Evolutionary conservation across 345 rosid species (phyloP), one percentile per base, ranked within the genome.

Genomic region (Camelina sativa): DNA sequence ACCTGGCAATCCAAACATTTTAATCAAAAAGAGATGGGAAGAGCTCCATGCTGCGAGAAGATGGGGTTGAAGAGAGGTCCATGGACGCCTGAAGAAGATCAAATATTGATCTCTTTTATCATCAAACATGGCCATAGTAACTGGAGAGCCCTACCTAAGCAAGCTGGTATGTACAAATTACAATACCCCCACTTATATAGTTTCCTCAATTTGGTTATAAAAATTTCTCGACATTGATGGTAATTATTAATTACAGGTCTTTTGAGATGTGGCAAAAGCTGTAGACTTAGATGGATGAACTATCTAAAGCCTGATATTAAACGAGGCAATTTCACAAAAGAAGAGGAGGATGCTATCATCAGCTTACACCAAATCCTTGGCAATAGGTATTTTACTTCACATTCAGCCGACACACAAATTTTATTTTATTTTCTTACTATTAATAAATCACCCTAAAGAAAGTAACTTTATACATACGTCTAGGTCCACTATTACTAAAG

Each of bases 11-110:
- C 54, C 28, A 22, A 61, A 47, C 46, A 50, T 41, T 41, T 25
- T 46, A 17, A 62, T 69, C 58, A n/a, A 20, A 20, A 58, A 58
- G 30, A 82, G 54, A 93, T 91, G 98, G 98, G 62, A 74, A 86
- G 98, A 81, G 91, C 92, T 83, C 98, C 97, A 66, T 91, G 97
- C 71, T 91, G 98, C 59, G 91, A 88, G 74, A 86, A 91, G 80
- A 82, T 77, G 87, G 96, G 98, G 5, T 47, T 89, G 81, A 93
- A 89, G 72, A 89, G 66, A 77, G 96, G 96, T 17, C 92, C 90
- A 67, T 87, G 96, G 96, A 86, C 84, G 1, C 64, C 76, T 40
- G 88, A 93, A 73, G 98, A 91, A 82, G 98, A 93, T 67, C 71
- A 74, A 71, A 78, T 87, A 16, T 83, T 93, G 66, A 63, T 88